A percentile compares a stretch with the other conserved stretches of the same genome.
Conservation (phyloP, 768 basidiomycete species). For the Suillus decipiens region DNA sequence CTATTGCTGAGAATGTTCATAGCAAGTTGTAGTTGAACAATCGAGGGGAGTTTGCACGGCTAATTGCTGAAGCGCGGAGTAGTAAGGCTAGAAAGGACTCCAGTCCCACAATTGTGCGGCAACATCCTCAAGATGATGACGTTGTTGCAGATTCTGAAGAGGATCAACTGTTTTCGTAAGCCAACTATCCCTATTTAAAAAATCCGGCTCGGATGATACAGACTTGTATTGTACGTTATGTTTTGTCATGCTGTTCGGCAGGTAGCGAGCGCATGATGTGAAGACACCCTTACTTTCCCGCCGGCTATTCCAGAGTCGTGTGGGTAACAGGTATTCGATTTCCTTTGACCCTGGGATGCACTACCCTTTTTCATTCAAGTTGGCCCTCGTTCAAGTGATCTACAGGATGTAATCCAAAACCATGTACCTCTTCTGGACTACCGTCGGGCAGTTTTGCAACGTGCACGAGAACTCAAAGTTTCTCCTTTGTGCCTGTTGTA, state of each 20-base stretch:
- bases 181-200: not conserved
- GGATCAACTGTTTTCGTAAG: slow-evolving; percentile 1
- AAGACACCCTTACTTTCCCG: not conserved
- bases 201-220: not conserved
- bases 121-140: slow-evolving; percentile 7
- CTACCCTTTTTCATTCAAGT: not conserved
- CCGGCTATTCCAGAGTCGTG: not conserved
- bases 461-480: not conserved
- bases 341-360: not conserved
- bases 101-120: not conserved
- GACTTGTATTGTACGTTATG: not conserved
- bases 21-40: slow-evolving; percentile 20
- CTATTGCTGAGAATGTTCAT: not conserved
- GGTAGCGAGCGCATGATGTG: not conserved
- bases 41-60: slow-evolving; percentile 36
- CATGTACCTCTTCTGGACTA: not conserved
- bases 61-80: slow-evolving; percentile 37
- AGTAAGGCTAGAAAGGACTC: slow-evolving; percentile 30
- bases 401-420: not conserved
- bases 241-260: not conserved
- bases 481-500: slow-evolving; percentile 1
- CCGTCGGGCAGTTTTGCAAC: not conserved
- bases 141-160: slow-evolving; percentile 40
- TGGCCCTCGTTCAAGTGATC: not conserved
- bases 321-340: not conserved